Base-by-base conservation (phyloP, 352 stramenopile species). In the Phytophthora lateralis region DNA sequence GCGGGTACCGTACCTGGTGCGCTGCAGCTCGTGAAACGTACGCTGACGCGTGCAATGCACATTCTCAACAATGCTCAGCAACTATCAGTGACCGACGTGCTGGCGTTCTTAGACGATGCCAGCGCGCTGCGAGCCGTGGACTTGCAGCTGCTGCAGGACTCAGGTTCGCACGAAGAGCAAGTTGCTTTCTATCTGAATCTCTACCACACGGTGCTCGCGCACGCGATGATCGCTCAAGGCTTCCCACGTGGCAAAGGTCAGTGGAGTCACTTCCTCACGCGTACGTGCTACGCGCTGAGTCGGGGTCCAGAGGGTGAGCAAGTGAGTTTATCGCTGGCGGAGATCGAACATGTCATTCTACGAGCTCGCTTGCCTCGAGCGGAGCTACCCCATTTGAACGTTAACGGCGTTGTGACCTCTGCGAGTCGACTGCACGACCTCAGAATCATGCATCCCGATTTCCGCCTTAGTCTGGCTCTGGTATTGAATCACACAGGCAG, bases 121-220 rank as follows among this genome's bases (percentile, higher is more conserved):
- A 91, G 80, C 46, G 69, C 68, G 4, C 42, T 95, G 9, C 77
- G 84, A 18, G 58, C 34, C 10, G 65, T 93, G 42, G 73, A 95
- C 50, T 47, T 93, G 26, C n/a, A 72, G 8, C 29, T 55, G 0
- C 37, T 92, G 2, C 60, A 88, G 10, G 57, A 67, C 15, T 69
- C 46, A 10, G 65, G 57, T 2, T 78, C 69, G 4, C 81, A 93
- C 21, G 86, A 95, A 63, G 70, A 89, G 15, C 78, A 88, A 17
- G 42, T 93, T 1, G 59, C 76, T 7, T 92, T 95, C 42, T 93
- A 88, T 42, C 63, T 95, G 45, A 95, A 95, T 54, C 39, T 95
- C 50, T 92, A 91, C 42, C 82, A 93, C 45, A 70, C 73, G 1
- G 61, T 95, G n/a, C 58, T 91, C 2, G 81, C 82, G 5, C 86